These are phyloP conservation scores for Camillea tinctor DNA, from an alignment of 2,329 filamentous ascomycete genomes.

Conservation along the genomic window DNA sequence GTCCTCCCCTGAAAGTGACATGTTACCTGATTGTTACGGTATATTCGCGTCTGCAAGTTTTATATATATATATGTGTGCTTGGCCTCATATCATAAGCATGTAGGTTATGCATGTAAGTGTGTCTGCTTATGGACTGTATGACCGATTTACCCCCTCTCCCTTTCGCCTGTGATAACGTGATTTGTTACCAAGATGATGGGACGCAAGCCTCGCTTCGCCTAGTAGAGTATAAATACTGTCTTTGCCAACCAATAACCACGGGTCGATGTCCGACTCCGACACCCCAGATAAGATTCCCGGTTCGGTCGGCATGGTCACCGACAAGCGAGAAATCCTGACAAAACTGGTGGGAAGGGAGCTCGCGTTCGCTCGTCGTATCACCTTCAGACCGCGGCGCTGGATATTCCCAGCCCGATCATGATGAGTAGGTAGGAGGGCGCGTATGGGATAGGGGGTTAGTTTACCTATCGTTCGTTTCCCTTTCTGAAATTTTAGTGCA, in stretches of 20 bases:
- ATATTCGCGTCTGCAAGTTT: not conserved
- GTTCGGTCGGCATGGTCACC: not conserved
- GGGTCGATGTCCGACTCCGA: not conserved
- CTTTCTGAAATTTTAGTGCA: not conserved
- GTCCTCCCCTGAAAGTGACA: not conserved
- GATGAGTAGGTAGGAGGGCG: too few species aligned
- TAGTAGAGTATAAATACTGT: not conserved
- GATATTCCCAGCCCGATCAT: too few species aligned
- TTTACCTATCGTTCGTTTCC: too few species aligned
- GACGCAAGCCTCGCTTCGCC: not conserved
- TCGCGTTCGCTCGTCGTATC: not conserved
- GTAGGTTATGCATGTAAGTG: not conserved
- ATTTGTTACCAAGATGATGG: not conserved
- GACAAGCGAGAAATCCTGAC: not conserved
- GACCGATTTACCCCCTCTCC: not conserved
- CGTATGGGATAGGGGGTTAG: too few species aligned
- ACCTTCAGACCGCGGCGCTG: not conserved
- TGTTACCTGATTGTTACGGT: not conserved
- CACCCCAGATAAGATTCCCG: not conserved
- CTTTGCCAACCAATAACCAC: not conserved
- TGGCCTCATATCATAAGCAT: not conserved
- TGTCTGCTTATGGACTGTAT: too few species aligned
- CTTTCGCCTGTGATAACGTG: conserved; percentile 1
- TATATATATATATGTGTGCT: too few species aligned
- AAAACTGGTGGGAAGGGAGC: not conserved